Conservation (phyloP, 345 rosid species). For the Mangifera indica region DNA sequence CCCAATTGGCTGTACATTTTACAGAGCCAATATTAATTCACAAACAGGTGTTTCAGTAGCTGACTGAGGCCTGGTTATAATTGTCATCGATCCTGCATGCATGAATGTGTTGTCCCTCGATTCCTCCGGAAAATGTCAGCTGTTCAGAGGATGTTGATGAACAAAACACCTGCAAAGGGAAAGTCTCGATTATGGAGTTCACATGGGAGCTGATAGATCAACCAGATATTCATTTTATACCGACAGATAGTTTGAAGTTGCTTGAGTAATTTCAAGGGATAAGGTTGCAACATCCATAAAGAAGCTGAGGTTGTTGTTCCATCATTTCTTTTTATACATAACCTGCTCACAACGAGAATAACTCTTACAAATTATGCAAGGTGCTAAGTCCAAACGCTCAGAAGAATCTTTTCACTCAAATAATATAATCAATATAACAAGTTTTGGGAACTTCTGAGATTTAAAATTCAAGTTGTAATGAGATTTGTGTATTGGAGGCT, state of each 20-base stretch:
- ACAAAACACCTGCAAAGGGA: slow-evolving; percentile 9
- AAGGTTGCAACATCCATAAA: not conserved
- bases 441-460: no score
- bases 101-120: not conserved
- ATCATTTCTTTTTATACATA: not conserved
- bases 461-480: not conserved
- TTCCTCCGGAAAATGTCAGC: not conserved
- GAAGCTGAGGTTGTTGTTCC: not conserved
- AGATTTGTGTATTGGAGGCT: slow-evolving; percentile 9
- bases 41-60: not conserved
- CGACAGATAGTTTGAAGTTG: not conserved
- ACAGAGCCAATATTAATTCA: not conserved
- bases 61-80: not conserved
- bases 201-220: not conserved
- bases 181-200: not conserved
- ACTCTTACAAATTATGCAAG: not conserved
- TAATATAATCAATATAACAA: not conserved
- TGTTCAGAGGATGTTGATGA: not conserved
- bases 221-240: not conserved
- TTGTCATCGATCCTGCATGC: not conserved
- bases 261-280: not conserved
- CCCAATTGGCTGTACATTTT: not conserved
- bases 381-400: not conserved
- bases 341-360: not conserved
- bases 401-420: not conserved